Evolutionary conservation across 2,329 filamentous ascomycete species (phyloP).

Genomic region (Septoria linicola): DNA sequence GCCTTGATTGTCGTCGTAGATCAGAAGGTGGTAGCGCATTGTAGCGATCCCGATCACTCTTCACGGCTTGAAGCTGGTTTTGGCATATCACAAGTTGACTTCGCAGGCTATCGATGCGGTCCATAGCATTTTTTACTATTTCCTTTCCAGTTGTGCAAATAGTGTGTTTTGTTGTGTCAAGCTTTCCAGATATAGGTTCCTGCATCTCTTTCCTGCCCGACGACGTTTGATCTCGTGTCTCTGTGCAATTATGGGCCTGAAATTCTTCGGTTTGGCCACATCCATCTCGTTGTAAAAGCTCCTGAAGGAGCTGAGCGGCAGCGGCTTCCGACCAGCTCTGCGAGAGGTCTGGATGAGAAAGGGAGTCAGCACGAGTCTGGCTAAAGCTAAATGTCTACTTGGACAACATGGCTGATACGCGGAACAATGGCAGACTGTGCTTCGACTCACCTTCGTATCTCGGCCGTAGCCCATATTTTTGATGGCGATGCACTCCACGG

Average conservation of each 20-base stretch:
- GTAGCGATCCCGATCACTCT: conserved; percentile 43
- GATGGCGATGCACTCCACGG: conserved; percentile 34
- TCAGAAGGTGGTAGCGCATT: conserved; percentile 43
- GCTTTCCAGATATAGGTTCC: no score
- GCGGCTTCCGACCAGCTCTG: conserved; percentile 29
- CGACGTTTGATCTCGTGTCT: no score
- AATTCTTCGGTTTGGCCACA: no score
- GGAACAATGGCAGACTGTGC: neutral
- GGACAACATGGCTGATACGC: no score
- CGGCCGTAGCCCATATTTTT: conserved; percentile 30
- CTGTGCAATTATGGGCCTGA: no score
- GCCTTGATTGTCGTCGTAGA: conserved; percentile 40
- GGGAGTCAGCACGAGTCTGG: conserved; percentile 2
- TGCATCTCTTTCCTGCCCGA: no score
- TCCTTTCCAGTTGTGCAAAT: neutral
- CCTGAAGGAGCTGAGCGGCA: conserved; percentile 31
- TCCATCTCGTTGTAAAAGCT: no score
- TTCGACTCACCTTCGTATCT: conserved; percentile 22
- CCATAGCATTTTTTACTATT: neutral
- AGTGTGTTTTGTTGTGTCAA: no score
- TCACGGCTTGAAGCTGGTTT: conserved; percentile 9
- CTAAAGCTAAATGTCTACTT: neutral
- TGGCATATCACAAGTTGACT: neutral
- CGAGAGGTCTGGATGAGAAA: conserved; percentile 16
- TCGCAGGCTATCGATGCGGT: neutral